Evolutionary conservation across 1,284 basidiomycete species (phyloP).

Genomic region (Cryptococcus amylolentus): DNA sequence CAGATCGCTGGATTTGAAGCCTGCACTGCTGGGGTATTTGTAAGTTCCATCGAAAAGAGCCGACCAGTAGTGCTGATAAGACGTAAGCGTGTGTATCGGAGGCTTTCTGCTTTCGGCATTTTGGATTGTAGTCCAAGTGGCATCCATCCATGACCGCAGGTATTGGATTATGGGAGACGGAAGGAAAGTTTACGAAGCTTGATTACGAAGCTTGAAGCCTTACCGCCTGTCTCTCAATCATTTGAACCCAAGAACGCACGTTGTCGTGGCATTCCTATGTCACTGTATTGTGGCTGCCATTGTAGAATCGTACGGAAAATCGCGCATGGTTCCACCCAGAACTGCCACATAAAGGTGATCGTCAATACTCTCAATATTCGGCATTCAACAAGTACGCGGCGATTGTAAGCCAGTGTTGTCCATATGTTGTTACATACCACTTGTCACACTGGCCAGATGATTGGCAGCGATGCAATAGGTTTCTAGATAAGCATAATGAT

Average conservation of each 20-base stretch:
- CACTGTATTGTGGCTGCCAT: too few species aligned
- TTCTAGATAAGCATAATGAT: not conserved
- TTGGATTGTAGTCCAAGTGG: constrained; percentile 17
- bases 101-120: constrained; percentile 9
- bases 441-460: not conserved
- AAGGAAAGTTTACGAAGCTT: constrained; percentile 1
- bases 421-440: not conserved
- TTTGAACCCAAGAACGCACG: too few species aligned
- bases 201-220: not conserved
- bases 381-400: not conserved
- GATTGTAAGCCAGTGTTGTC: not conserved
- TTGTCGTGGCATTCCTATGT: too few species aligned
- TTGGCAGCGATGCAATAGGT: not conserved
- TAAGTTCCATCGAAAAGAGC: constrained; percentile 9
- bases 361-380: not conserved
- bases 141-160: constrained; percentile 10
- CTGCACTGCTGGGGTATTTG: constrained; percentile 25
- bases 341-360: not conserved
- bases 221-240: too few species aligned
- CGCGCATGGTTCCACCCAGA: not conserved
- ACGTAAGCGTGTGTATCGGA: constrained; percentile 12
- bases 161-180: constrained; percentile 8
- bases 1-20: constrained; percentile 7
- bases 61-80: not conserved
- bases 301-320: not conserved